Evolutionary conservation across 2,329 filamentous ascomycete genomes (phyloP), one percentile per base, ranked within the genome.

Genomic region (Colletotrichum zoysiae): DNA sequence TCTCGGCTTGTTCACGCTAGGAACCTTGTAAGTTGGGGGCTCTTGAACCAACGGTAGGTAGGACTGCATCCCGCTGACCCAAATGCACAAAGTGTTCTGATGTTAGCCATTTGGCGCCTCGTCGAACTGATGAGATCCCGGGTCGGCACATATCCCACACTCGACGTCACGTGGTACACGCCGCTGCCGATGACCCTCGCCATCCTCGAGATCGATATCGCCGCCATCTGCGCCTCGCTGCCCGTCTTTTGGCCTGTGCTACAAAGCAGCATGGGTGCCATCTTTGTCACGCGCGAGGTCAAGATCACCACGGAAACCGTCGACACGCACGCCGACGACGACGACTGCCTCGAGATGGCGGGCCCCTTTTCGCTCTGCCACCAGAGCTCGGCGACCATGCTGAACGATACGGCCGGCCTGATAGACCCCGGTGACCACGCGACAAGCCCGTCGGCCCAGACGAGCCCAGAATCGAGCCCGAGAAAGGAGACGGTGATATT

Each of bases 281-380:
- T 82, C 71, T 81, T 81, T 63, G 78, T 82, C 8, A 82, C 80
- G 26, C 78, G 77, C 35, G 81, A 82, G 62, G 78, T 82, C 38
- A 71, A 76, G 33, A 64, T 78, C 30, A 71, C 69, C 1, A 71
- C 69, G 1, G 69, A 71, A 26, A 57, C 40, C 12, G 11, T 60
- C 12, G 53, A 64, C 11, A 33, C 35, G 23, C 38, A 33, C 14
- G 65, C 51, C 59, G 69, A 69, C 16, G 44, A 69, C 14, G 69
- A 71, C 51, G 65, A 71, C 1, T 62, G 60, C 44, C 23, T 69
- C 44, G 59, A 71, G 40, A 23, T 60, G 6, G n/a, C 50, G 8
- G 55, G 26, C 9, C 53, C 65, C 8, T 30, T 58, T 5, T 59
- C 64, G 2, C 57, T 50, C 30, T 59, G 40, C 16, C 65, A 59